phyloP scores from a whole-genome alignment of 2,329 filamentous ascomycete genomes.

The Rhytidhysteron rufulum region DNA sequence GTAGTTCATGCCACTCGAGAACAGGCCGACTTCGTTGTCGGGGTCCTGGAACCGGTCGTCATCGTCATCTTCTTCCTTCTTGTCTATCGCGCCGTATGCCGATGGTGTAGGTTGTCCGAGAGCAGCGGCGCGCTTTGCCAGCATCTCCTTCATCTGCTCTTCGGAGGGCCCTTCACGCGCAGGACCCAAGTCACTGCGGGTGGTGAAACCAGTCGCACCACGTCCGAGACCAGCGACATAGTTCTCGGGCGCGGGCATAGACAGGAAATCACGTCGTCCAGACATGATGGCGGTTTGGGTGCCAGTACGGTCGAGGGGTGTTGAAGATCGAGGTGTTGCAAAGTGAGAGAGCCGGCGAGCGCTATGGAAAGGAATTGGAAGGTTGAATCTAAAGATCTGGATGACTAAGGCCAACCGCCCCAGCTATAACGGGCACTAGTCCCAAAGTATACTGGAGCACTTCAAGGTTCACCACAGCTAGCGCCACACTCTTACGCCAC shows the following conservation, averaged over 20 bases:
- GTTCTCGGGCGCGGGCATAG: conserved; percentile 64
- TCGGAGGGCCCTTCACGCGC: conserved; percentile 93
- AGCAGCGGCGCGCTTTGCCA: conserved; percentile 86
- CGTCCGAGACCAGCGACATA: conserved; percentile 91
- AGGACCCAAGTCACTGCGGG: conserved; percentile 91
- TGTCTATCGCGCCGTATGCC: conserved; percentile 65
- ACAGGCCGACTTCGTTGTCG: conserved; percentile 93
- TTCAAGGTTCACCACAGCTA: no score
- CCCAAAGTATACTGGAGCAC: no score
- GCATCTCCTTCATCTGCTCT: conserved; percentile 96
- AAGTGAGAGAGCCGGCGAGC: no score
- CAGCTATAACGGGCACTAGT: no score
- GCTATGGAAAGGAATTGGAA: no score
- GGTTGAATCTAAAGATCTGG: no score
- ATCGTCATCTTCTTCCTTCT: conserved; percentile 70
- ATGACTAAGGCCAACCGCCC: no score
- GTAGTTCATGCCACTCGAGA: conserved; percentile 84
- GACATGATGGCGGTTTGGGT: conserved; percentile 53
- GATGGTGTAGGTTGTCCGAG: conserved; percentile 69
- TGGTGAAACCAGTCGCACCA: conserved; percentile 97
- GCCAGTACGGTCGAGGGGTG: no score
- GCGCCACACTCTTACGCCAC: no score
- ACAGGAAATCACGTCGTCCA: conserved; percentile 78
- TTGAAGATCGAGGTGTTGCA: no score
- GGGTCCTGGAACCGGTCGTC: conserved; percentile 89